A percentile compares a stretch with the other conserved stretches of the same genome.
Evolutionary conservation across 2,329 filamentous ascomycete species (phyloP).

Genomic region (Xylariaceae sp.): DNA sequence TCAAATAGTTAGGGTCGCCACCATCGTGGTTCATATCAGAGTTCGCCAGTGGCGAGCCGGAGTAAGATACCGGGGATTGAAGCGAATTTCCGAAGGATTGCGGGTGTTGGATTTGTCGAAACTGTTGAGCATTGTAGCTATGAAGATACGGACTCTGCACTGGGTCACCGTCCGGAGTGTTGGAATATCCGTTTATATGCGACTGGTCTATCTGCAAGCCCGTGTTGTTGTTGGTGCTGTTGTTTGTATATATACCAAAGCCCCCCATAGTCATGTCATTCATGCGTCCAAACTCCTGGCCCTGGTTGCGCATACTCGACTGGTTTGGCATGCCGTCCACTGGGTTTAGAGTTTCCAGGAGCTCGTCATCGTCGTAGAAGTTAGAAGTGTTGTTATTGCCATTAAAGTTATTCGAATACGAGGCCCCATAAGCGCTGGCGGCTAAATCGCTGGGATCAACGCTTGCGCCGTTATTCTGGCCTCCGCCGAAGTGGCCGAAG

Average conservation of each 20-base stretch:
- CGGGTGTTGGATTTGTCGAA: slow-evolving; percentile 61
- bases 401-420: slow-evolving; percentile 59
- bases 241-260: slow-evolving; percentile 47
- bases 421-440: slow-evolving; percentile 56
- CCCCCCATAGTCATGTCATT: slow-evolving; percentile 54
- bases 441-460: slow-evolving; percentile 84
- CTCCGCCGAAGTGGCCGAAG: slow-evolving; percentile 53
- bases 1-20: slow-evolving; percentile 53
- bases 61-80: slow-evolving; percentile 50
- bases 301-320: slow-evolving; percentile 48
- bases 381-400: slow-evolving; percentile 57
- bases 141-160: slow-evolving; percentile 86
- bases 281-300: slow-evolving; percentile 55
- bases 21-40: slow-evolving; percentile 48
- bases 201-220: slow-evolving; percentile 60
- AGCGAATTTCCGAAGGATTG: slow-evolving; percentile 53
- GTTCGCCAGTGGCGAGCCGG: slow-evolving; percentile 46
- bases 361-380: slow-evolving; percentile 86
- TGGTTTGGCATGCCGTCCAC: slow-evolving; percentile 44
- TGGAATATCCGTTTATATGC: slow-evolving; percentile 78
- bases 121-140: slow-evolving; percentile 76
- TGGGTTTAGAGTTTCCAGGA: slow-evolving; percentile 68
- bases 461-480: slow-evolving; percentile 51
- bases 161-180: slow-evolving; percentile 85
- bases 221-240: slow-evolving; percentile 50